These are phyloP conservation scores for Pythium rishiriense DNA, from an alignment of 352 stramenopile species.

Conservation along the genomic window DNA sequence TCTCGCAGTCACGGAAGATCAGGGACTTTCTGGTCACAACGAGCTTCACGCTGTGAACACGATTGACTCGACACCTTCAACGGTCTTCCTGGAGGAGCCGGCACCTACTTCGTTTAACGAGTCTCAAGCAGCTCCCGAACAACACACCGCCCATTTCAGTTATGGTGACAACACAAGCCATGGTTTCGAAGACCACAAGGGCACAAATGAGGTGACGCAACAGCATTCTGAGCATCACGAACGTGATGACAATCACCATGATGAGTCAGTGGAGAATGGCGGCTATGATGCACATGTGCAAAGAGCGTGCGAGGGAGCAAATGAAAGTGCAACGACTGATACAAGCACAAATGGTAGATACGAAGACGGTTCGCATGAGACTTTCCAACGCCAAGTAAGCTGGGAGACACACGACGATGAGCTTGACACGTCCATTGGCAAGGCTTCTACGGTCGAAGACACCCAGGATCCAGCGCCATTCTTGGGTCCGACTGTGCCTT, in stretches of 20 bases:
- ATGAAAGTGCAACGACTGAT: background rate
- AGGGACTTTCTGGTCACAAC: background rate
- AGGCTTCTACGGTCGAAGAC: background rate
- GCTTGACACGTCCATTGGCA: background rate
- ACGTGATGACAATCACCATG: background rate
- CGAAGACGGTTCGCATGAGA: conserved; percentile 6
- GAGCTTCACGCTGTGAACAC: background rate
- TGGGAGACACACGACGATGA: conserved; percentile 16
- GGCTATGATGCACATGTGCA: background rate
- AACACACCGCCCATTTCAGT: background rate
- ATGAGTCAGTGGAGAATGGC: background rate
- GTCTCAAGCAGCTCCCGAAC: background rate
- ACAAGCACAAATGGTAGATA: background rate
- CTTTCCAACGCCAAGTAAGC: conserved; percentile 15
- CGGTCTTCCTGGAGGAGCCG: background rate
- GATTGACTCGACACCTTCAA: background rate
- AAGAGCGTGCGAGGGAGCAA: background rate
- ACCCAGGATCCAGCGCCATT: background rate
- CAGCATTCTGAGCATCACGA: background rate
- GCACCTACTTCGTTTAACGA: background rate
- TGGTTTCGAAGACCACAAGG: background rate
- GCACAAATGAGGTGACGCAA: background rate
- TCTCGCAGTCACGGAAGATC: background rate
- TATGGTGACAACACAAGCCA: conserved; percentile 8
- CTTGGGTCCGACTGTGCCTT: background rate